Evolutionary conservation across 2,329 filamentous ascomycete genomes (phyloP), one percentile per base, ranked within the genome.

Genomic region (Pestalotiopsis sp.): DNA sequence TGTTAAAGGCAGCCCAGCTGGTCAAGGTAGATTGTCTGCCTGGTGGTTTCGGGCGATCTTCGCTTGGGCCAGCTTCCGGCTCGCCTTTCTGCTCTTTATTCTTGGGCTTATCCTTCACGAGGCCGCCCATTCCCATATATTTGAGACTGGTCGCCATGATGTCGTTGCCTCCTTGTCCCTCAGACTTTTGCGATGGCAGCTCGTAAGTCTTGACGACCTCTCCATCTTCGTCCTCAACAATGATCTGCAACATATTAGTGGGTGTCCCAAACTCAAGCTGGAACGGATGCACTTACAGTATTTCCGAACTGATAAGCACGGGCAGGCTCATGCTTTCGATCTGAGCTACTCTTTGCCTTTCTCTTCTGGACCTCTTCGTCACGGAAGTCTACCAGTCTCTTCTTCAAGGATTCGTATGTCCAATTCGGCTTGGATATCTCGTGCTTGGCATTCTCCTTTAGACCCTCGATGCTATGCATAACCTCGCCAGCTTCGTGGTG

Each of bases 121-220:
- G 76, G 9, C 82, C 81, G 31, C 84, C 82, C 72, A 88, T 84
- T 64, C 87, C 86, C 76, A 89, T 84, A 69, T 86, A 86, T 74
- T 87, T 88, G 45, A 88, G 80, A 67, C 86, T 80, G 27, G 84
- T 80, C 20, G 81, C 79, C 38, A 86, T 78, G 20, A 79, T 77
- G 13, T 84, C 80, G 69, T 80, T 82, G 17, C 76, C 17, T 70
- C 72, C 57, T 59, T 59, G 57, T 61, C 65, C 52, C 13, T 84
- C 82, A 0, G 73, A 70, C 71, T 85, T 88, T 31, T 87, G 80
- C 0, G 85, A 82, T 1, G 92, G 91, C 36, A 95, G 86, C 71
- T 95, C 91, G 76, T 94, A 95, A 68, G 93, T 90, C 82, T 95
- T 95, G 77, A 97, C 88, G 39, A 97, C 94, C 78, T 97, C 94